Evolutionary conservation across 176 grass and related monocot genomes (phyloP).

Genomic region (Avena sativa): DNA sequence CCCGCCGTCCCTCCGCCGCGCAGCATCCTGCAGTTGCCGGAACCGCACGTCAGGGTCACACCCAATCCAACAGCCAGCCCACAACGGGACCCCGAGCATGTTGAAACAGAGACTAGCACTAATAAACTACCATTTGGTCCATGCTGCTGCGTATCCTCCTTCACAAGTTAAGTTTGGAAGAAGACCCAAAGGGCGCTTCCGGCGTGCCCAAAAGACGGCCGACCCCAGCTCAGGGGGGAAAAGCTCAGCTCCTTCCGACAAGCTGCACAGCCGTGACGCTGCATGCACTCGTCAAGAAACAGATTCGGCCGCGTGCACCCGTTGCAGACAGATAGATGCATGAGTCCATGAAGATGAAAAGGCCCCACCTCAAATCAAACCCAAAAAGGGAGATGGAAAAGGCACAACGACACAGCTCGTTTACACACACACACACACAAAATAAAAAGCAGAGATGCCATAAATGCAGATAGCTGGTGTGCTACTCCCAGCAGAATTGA

Average conservation of each 20-base stretch:
- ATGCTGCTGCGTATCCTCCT: background rate
- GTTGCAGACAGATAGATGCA: background rate
- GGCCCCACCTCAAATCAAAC: too few species aligned
- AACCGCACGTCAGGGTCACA: constrained; percentile 11
- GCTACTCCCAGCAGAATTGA: background rate
- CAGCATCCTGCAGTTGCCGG: constrained; percentile 13
- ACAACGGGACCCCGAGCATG: background rate
- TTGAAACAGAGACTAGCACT: background rate
- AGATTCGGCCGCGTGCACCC: background rate
- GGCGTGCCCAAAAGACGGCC: constrained; percentile 10
- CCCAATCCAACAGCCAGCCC: background rate
- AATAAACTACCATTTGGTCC: background rate
- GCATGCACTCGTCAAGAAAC: constrained; percentile 14
- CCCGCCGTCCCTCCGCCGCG: background rate
- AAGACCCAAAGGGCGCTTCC: background rate
- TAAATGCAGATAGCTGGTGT: background rate
- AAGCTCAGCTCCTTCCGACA: background rate
- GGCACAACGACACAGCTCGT: background rate
- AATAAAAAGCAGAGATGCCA: background rate
- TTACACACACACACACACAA: too few species aligned
- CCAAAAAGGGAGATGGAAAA: background rate
- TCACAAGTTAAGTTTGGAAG: background rate
- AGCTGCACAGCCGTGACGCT: background rate
- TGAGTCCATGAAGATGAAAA: background rate
- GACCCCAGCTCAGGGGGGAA: background rate